phyloP scores from a whole-genome alignment of 2,329 filamentous ascomycete species.

The Torrubiella hemipterigena region DNA sequence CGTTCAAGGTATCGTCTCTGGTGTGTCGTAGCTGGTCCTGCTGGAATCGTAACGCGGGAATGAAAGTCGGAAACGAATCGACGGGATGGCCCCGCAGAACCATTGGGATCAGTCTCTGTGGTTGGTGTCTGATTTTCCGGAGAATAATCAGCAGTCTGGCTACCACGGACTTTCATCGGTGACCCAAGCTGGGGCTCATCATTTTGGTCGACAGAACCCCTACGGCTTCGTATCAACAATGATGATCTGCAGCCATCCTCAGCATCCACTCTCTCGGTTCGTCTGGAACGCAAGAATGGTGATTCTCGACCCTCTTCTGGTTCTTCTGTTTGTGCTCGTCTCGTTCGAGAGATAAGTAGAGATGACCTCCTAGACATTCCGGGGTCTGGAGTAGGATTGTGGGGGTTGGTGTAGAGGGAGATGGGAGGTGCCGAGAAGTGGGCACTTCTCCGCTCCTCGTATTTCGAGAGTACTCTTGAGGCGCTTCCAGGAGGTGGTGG shows the following conservation, averaged over 20 bases:
- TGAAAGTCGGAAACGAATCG: constrained; percentile 36
- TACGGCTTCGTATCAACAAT: constrained; percentile 31
- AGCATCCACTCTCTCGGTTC: constrained; percentile 33
- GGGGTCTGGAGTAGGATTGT: constrained; percentile 28
- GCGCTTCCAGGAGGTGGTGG: constrained; percentile 26
- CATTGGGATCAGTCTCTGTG: constrained; percentile 19
- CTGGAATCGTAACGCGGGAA: constrained; percentile 32
- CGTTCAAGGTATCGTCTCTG: constrained; percentile 38
- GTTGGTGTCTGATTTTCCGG: constrained; percentile 22
- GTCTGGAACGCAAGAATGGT: constrained; percentile 23
- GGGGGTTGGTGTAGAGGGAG: constrained; percentile 27
- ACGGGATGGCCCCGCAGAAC: constrained; percentile 38
- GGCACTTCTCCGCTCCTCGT: constrained; percentile 40
- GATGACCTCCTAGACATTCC: constrained; percentile 37
- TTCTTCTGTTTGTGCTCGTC: constrained; percentile 34
- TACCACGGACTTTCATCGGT: too few species aligned
- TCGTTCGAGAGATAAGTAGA: constrained; percentile 28
- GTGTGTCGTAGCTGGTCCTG: too few species aligned
- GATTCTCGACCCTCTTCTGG: constrained; percentile 28
- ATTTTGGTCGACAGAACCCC: constrained; percentile 33
- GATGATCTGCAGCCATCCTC: constrained; percentile 33
- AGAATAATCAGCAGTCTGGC: constrained; percentile 32
- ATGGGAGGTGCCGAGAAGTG: constrained; percentile 34
- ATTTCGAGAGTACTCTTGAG: constrained; percentile 35
- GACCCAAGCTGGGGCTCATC: too few species aligned